phyloP scores from a whole-genome alignment of 2,329 filamentous ascomycete species.

The Colletotrichum lindemuthianum region DNA sequence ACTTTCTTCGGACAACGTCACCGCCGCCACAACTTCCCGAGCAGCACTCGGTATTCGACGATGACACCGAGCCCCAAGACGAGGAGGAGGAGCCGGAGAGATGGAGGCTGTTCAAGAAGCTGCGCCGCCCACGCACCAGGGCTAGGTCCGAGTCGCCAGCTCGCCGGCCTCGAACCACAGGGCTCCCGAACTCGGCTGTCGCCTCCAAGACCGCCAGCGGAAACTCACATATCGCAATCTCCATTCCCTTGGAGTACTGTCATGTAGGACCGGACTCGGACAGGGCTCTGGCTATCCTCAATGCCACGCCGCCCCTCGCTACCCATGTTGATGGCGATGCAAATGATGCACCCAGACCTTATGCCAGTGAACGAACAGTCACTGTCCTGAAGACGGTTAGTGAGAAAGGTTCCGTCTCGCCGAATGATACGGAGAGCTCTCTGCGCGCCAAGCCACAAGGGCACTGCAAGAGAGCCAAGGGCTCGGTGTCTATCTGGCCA shows the following conservation, averaged over 20 bases:
- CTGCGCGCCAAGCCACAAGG: slow-evolving; percentile 19
- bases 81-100: slow-evolving; percentile 46
- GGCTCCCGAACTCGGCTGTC: slow-evolving; percentile 65
- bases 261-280: slow-evolving; percentile 48
- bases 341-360: slow-evolving; percentile 32
- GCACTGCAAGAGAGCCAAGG: slow-evolving; percentile 18
- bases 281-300: slow-evolving; percentile 36
- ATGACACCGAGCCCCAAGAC: slow-evolving; percentile 38
- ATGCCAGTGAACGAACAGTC: slow-evolving; percentile 37
- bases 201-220: slow-evolving; percentile 63
- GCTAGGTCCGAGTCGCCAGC: slow-evolving; percentile 39
- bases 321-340: slow-evolving; percentile 18
- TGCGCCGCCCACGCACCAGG: slow-evolving; percentile 36
- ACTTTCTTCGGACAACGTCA: slow-evolving; percentile 32
- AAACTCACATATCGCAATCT: slow-evolving; percentile 69
- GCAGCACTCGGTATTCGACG: slow-evolving; percentile 39
- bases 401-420: slow-evolving; percentile 47
- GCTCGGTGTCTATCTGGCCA: slow-evolving; percentile 34
- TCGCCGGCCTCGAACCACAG: slow-evolving; percentile 35
- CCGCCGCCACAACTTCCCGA: slow-evolving; percentile 27
- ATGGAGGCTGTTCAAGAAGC: slow-evolving; percentile 54
- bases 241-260: slow-evolving; percentile 64
- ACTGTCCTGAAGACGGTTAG: slow-evolving; percentile 48
- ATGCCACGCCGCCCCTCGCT: slow-evolving; percentile 39
- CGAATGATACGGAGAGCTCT: slow-evolving; percentile 13